Base-by-base conservation (phyloP, 2,329 filamentous ascomycete species). In the Penicillium digitatum region DNA sequence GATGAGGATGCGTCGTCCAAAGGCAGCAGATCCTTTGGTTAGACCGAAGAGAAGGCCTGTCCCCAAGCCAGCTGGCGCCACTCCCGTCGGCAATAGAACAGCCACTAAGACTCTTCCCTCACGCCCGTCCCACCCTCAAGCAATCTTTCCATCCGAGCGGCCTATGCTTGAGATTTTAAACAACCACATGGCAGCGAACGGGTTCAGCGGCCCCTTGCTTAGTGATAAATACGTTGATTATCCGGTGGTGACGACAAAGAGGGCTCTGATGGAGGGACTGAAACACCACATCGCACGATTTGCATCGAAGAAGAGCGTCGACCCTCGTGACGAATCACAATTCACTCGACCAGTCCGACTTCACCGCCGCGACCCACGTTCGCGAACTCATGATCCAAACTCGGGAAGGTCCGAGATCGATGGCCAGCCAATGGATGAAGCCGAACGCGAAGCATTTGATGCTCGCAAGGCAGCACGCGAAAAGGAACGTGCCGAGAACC, bases 261-360 rank as follows among this genome's bases (percentile, higher is more conserved):
- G 87, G 66, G 85, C 87, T 10, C 74, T 96, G 47, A 81, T 89
- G 53, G 87, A 94, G 63, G 89, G 88, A 6, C 77, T 95, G 56
- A 88, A 93, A 46, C 86, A 91, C 67, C 94, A 99, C 69, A 83
- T 95, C 59, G 92, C 96, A 79, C 87, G 89, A 63, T 86, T 99
- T 53, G 81, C 87, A 59, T 78, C 81, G 48, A 85, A 85, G 65
- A 80, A 79, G 60, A 76, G 69, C n/a, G 75, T 84, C 58, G 87
- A 88, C 63, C 81, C 85, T 31, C 80, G 90, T 57, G 87, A 97
- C 67, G 86, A 93, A 62, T 79, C 86, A 6, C 86, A 95, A 48
- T 99, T 97, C 69, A 87, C 89, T 18, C 85, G 91, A 27, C 94
- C 94, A 0, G 89, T 97, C 31, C 87, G 90, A 35, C 78, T 99